phyloP scores from a whole-genome alignment of 225 moss, liverwort and hornwort genomes.

The Physcomitrium patens region DNA sequence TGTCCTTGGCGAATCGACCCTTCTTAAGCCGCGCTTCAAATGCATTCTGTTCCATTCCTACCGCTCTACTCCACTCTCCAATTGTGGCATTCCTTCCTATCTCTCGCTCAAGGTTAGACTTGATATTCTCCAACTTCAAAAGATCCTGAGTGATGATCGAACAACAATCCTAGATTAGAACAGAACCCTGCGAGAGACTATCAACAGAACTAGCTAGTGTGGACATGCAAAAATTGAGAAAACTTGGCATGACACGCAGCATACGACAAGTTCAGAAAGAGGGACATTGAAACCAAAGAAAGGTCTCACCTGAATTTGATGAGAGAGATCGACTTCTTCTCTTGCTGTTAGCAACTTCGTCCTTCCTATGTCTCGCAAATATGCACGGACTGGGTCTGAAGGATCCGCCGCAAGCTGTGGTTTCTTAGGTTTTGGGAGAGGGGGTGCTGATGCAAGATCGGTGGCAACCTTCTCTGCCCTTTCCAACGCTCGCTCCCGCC shows the following conservation, averaged over 20 bases:
- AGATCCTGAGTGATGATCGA: constrained; percentile 55
- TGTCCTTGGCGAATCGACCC: constrained; percentile 88
- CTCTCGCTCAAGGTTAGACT: constrained; percentile 63
- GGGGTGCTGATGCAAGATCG: constrained; percentile 43
- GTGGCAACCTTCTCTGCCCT: constrained; percentile 75
- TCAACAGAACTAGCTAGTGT: no score
- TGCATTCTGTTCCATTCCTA: constrained; percentile 70
- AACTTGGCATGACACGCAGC: neutral
- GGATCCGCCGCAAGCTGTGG: constrained; percentile 54
- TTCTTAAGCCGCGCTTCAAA: constrained; percentile 73
- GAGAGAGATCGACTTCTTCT: constrained; percentile 78
- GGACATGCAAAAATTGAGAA: neutral
- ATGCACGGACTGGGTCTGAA: constrained; percentile 80
- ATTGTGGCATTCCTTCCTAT: constrained; percentile 82
- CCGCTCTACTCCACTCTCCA: constrained; percentile 87
- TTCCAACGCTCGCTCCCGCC: constrained; percentile 74
- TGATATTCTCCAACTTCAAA: constrained; percentile 69
- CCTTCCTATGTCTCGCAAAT: constrained; percentile 78
- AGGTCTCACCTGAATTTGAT: constrained; percentile 67
- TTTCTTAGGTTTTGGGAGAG: constrained; percentile 58
- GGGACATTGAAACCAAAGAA: neutral
- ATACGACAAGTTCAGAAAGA: neutral
- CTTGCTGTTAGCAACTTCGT: constrained; percentile 72
- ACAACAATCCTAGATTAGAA: no score
- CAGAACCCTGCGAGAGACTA: no score